Percentiles rank a stretch among this genome's conserved stretches.
Conservation (phyloP, 768 basidiomycete genomes). For the Lentinula sp. region DNA sequence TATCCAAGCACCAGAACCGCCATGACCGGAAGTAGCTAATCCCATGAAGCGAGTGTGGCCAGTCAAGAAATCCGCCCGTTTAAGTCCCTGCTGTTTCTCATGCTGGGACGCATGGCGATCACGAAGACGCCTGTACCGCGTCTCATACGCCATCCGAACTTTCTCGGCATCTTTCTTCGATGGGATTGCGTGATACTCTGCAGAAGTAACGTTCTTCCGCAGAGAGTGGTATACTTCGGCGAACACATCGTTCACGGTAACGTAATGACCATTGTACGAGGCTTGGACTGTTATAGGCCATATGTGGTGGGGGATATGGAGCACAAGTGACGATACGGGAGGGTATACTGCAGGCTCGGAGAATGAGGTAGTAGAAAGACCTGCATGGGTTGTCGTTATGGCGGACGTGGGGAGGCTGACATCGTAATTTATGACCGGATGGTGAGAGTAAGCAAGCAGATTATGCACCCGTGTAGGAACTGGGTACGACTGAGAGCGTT, state of each 20-base stretch:
- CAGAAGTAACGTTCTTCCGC: constrained; percentile 28
- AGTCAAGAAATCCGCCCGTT: constrained; percentile 49
- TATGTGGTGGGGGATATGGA: constrained; percentile 23
- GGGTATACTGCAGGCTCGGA: constrained; percentile 36
- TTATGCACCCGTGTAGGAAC: background rate
- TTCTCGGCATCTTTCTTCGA: constrained; percentile 21
- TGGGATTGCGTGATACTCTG: constrained; percentile 33
- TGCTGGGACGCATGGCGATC: constrained; percentile 23
- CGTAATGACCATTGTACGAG: constrained; percentile 20
- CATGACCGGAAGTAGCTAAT: background rate
- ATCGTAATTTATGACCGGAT: constrained; percentile 31
- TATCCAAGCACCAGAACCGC: background rate
- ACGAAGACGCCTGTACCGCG: constrained; percentile 28
- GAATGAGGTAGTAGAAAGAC: constrained; percentile 25
- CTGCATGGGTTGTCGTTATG: constrained; percentile 10
- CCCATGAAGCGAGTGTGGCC: constrained; percentile 35
- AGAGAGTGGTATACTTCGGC: constrained; percentile 36
- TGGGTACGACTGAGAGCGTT: background rate
- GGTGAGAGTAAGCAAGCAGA: constrained; percentile 22
- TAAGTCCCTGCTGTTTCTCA: constrained; percentile 43
- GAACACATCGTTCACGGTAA: constrained; percentile 41
- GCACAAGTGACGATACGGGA: constrained; percentile 26
- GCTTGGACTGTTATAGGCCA: constrained; percentile 8
- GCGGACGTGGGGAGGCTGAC: constrained; percentile 28
- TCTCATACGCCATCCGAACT: constrained; percentile 36